Base-by-base conservation (phyloP, 192 early-diverging fungal genomes). In the Entomortierella lignicola region DNA sequence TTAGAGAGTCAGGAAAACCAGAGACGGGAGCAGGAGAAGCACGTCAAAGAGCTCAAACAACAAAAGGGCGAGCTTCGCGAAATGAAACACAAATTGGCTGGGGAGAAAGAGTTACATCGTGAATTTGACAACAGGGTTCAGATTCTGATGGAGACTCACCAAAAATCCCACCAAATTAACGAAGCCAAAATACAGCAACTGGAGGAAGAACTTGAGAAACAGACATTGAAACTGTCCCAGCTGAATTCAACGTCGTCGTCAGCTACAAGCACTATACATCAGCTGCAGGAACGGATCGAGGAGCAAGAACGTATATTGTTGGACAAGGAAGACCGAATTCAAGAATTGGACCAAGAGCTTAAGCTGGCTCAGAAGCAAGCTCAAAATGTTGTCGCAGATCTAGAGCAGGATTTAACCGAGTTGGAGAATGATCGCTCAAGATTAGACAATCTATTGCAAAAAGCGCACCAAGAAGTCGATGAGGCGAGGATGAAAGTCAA, bases 291-390 rank as follows among this genome's bases (percentile, higher is more conserved):
- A 17, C 60, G 53, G 43, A 58, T 69, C 37, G 52, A 69, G 15
- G 73, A 77, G 2, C 73, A 77, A 25, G 66, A 77, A 8, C 63
- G 61, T 5, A 53, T 55, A 13, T 20, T 77, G 55, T 11, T 44
- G 41, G 73, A 77, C 32, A 77, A 77, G 39, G 73, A 77, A n/a
- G 66, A 69, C 20, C 52, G 73, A 1, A 64, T 77, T n/a, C 66
- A 77, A 17, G 55, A 64, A 8, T 18, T 77, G 43, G 73, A 69
- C 34, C 60, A 77, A 37, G 73, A 69, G 48, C 66, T 63, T 26
- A 51, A 56, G 37, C 37, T 52, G n/a, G 66, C 54, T 2, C 66
- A 77, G 39, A 66, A 77, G 34, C 66, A 69, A n/a, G 66, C 60
- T 17, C 73, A 77, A 4, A 77, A 43, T 15, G 60, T 59, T 3